Evolutionary conservation across 768 basidiomycete genomes (phyloP), one percentile per base, ranked within the genome.

Genomic region (Boletus eberwhitei): DNA sequence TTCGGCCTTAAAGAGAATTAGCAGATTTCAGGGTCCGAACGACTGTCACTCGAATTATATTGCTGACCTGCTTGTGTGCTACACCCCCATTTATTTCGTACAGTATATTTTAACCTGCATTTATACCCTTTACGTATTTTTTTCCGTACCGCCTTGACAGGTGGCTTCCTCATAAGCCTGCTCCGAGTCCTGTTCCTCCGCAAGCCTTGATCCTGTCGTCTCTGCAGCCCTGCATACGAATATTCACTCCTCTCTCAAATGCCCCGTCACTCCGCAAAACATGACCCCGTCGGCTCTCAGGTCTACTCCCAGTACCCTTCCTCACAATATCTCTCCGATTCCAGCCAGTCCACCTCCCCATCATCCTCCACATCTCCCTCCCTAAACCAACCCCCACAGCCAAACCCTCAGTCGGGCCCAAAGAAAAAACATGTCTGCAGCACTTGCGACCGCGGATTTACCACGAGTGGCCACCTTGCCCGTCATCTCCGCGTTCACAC

Each of bases 401-500:
- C 32, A 2, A 29, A 4, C 11, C 2, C 49, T 0, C 58, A 43
- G 39, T 21, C 49, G 8, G 50, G 45, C 41, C 19, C 50, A 12
- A 71, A 72, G 69, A 71, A 72, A 63, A 71, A 72, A 46, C 82
- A 93, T 63, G 70, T 87, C 52, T 95, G 93, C 67, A 61, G 70
- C 1, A 84, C 81, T 5, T 95, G 93, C 71, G 78, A 84, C 3
- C 82, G 90, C 41, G 80, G 82, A 1, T 95, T 95, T 72, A 91
- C 90, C 50, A 95, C 93, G 24, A 87, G 86, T 56, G 93, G 93
- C 17, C 93, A 95, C 69, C 80, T 95, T 19, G 88, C 92, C 1
- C 82, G 93, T 44, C 93, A 95, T 66, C 79, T 87, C n/a, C 78
- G 91, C 52, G 87, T 93, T 13, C 93, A 95, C 73, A 95, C 93